Evolutionary conservation across 176 grass and related monocot species (phyloP).

Genomic region (Oryza longistaminata): DNA sequence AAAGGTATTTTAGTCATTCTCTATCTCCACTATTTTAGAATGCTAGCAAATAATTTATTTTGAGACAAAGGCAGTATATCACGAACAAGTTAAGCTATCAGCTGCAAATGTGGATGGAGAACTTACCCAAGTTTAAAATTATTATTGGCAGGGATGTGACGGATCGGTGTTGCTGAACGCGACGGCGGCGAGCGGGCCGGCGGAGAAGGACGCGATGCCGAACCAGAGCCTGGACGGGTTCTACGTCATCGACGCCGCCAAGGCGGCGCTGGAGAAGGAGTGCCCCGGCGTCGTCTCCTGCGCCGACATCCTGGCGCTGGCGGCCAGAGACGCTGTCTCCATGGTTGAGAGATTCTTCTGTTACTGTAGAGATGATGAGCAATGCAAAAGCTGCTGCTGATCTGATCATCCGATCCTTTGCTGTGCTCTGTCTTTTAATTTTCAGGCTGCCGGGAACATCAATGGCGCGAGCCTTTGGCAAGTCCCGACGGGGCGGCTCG

Average conservation of each 20-base stretch:
- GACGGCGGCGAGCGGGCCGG: slow-evolving; percentile 19
- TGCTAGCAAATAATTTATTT: too few species aligned
- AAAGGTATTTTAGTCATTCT: too few species aligned
- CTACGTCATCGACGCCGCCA: slow-evolving; percentile 39
- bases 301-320: slow-evolving; percentile 31
- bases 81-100: too few species aligned
- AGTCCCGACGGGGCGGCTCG: slow-evolving; percentile 7
- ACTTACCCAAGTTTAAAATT: not conserved
- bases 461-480: slow-evolving; percentile 1
- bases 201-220: slow-evolving; percentile 26
- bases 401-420: not conserved
- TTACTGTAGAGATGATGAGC: not conserved
- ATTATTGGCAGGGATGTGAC: slow-evolving; percentile 29
- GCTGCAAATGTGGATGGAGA: not conserved
- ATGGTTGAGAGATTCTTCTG: not conserved
- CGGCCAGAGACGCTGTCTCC: slow-evolving; percentile 29
- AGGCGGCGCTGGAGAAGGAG: slow-evolving; percentile 31
- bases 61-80: too few species aligned
- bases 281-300: slow-evolving; percentile 37
- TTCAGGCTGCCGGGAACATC: not conserved
- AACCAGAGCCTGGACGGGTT: slow-evolving; percentile 20
- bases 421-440: not conserved
- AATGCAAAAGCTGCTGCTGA: not conserved
- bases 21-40: too few species aligned
- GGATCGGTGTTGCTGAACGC: slow-evolving; percentile 41